Base-by-base conservation (phyloP, 129 eudicot genomes). In the Lactuca saligna region DNA sequence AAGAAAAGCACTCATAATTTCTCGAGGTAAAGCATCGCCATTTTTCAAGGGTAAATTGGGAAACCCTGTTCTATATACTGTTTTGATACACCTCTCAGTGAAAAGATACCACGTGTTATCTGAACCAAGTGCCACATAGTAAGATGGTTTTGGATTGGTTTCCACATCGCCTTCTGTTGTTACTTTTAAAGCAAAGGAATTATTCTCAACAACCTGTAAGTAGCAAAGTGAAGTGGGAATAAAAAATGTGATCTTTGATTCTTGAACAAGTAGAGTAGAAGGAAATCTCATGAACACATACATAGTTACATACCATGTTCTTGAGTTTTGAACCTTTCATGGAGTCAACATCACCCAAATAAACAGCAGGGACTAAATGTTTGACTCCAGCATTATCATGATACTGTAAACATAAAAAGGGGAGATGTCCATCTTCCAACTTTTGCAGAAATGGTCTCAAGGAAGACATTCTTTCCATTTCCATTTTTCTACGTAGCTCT, bases 71-170 rank as follows among this genome's bases (percentile, higher is more conserved):
- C 70, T 85, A 56, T 93, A 93, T 41, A 93, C 83, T 33, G 90
- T 70, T 85, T 82, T 89, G 20, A 93, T 83, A 86, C 98, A 93
- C 76, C 85, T 89, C 77, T 89, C 97, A 0, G 98, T 89, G 83
- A 93, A 93, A 78, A 93, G 90, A 86, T 93, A 93, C 98, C 98
- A 93, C 17, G 97, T 80, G 75, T 89, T 93, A 87, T 93, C 98
- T 63, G 98, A 93, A 70, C 98, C 95, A 61, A 93, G 96, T 72
- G 97, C 98, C 74, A 89, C 92, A 68, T 87, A 83, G 69, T 89
- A 93, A 75, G 83, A 86, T 49, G 90, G 96, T 66, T 78, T 63
- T 16, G 65, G 74, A 34, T 56, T 61, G 57, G 51, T 66, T 69
- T 78, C 79, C 58, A 29, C 13, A 51, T 15, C 72, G 64, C 12